phyloP scores from a whole-genome alignment of 1,284 basidiomycete species.

The Puccinia hordei region DNA sequence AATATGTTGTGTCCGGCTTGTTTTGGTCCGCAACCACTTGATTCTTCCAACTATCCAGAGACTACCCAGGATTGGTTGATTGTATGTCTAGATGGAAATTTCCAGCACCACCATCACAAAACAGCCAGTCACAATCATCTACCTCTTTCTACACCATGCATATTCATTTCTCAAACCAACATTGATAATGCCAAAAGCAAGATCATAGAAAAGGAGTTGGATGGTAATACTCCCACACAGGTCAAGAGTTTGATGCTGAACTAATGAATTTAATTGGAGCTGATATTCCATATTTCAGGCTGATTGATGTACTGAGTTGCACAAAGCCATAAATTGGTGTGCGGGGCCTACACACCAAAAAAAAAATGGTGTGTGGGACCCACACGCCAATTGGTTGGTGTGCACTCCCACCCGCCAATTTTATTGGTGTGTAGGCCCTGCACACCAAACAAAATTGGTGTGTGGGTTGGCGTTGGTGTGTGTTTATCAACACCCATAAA shows the following conservation, averaged over 20 bases:
- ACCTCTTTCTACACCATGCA: neutral
- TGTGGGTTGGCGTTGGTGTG: too few relatives aligned
- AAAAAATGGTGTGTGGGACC: too few relatives aligned
- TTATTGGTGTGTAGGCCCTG: too few relatives aligned
- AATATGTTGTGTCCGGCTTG: neutral
- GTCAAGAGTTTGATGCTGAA: neutral
- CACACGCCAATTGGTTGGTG: neutral
- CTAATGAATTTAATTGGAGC: too few relatives aligned
- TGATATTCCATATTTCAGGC: too few relatives aligned
- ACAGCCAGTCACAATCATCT: constrained; percentile 15
- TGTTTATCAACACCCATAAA: constrained; percentile 15
- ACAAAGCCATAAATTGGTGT: too few relatives aligned
- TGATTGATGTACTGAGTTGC: constrained; percentile 21
- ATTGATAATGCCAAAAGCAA: neutral
- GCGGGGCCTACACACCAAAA: too few relatives aligned
- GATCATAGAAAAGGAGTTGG: neutral
- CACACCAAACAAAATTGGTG: too few relatives aligned
- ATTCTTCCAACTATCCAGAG: neutral
- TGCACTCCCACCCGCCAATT: too few relatives aligned
- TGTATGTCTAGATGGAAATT: constrained; percentile 5
- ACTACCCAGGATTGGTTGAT: constrained; percentile 4
- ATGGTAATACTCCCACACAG: neutral
- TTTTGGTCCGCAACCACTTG: neutral
- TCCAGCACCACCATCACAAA: constrained; percentile 31
- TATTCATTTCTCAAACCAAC: neutral